Evolutionary conservation across 345 rosid genomes (phyloP), one percentile per base, ranked within the genome.

Genomic region (Brassica nigra): DNA sequence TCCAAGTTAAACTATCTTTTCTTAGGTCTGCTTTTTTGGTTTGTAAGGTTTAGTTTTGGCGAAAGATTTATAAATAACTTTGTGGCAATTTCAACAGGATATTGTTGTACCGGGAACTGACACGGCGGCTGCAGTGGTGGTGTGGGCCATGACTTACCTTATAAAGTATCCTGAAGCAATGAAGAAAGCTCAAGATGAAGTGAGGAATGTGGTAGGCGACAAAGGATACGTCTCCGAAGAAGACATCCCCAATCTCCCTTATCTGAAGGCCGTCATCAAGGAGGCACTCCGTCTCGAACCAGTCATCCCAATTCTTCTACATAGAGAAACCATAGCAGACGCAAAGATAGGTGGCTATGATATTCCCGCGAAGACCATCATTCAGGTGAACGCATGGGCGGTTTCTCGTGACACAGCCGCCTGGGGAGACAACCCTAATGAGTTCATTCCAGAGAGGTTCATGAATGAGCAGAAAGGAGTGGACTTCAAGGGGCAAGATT

Each of bases 101-200:
- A 76, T 84, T 36, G 76, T 84, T 15, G 66, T 81, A 11, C 84
- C 81, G 2, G 86, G 84, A 75, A 81, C 83, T 5, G 86, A 81
- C 62, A 78, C 84, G 0, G 77, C 83, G 3, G 81, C 84, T 3
- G 86, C 84, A 0, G 80, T 74, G 7, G 83, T 78, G 18, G 79
- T 84, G 16, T 84, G 86, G 86, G 84, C 77, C 8, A 84, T 84
- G 86, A 78, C 81, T 9, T 84, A 75, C 62, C 66, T 84, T 5
- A 75, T 81, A 68, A 84, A 84, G 68, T 52, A 84, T 57, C 84
- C 86, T 8, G 42, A 74, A 67, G 81, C 70, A 4, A 74, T 84
- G 84, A 78, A 78, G 49, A 81, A 81, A 78, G 73, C 68, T 15
- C 83, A 84, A 68, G 76, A 62, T 2, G 83, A 84, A 76, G 76